These are phyloP conservation scores for Dactylellina sp. DNA, from an alignment of 2,329 filamentous ascomycete species.

Conservation along the genomic window DNA sequence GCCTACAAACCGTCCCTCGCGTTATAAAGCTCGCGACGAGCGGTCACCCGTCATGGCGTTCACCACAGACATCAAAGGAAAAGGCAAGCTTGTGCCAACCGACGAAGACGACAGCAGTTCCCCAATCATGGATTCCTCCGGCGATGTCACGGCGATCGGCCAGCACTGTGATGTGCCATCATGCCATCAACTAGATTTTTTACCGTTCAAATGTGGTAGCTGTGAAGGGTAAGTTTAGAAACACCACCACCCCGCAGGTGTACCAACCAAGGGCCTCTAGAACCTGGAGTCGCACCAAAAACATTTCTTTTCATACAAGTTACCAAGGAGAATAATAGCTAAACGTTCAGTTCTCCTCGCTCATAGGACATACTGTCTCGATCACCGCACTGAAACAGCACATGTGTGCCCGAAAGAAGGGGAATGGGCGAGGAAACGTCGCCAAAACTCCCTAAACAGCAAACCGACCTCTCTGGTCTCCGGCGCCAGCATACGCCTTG, in stretches of 20 bases:
- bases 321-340: too few species aligned
- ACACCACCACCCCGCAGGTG: background rate
- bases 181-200: slow-evolving; percentile 95
- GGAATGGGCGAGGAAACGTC: slow-evolving; percentile 71
- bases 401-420: slow-evolving; percentile 76
- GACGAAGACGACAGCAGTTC: slow-evolving; percentile 56
- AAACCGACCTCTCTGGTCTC: slow-evolving; percentile 55
- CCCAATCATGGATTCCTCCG: slow-evolving; percentile 60
- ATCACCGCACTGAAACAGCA: slow-evolving; percentile 86
- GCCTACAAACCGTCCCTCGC: slow-evolving; percentile 23
- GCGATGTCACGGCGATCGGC: slow-evolving; percentile 86
- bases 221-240: slow-evolving; percentile 71
- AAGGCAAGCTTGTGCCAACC: slow-evolving; percentile 53
- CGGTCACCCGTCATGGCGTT: slow-evolving; percentile 31
- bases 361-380: slow-evolving; percentile 84
- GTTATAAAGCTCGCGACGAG: slow-evolving; percentile 27
- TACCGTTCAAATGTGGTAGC: slow-evolving; percentile 92
- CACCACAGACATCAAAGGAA: slow-evolving; percentile 52
- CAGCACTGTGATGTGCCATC: slow-evolving; percentile 90
- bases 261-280: background rate
- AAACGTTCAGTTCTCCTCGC: background rate
- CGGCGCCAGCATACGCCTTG: slow-evolving; percentile 69
- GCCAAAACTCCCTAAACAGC: slow-evolving; percentile 61
- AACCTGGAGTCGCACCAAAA: too few species aligned
- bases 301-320: too few species aligned